Evolutionary conservation across 2,329 filamentous ascomycete species (phyloP).

Genomic region (Knoxdaviesia proteae): DNA sequence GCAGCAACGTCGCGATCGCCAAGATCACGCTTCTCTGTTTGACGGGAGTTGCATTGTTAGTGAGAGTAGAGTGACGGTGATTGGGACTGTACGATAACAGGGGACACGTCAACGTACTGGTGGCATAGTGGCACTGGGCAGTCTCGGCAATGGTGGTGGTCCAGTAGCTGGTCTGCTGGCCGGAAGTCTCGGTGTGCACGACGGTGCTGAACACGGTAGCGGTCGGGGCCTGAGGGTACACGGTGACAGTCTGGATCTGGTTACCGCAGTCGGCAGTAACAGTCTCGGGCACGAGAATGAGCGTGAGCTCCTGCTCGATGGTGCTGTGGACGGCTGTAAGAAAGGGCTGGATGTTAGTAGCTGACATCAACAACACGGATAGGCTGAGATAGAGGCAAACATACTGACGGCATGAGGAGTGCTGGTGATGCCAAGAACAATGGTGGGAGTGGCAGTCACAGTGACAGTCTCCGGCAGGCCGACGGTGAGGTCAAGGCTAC

Average conservation of each 20-base stretch:
- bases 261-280: constrained; percentile 14
- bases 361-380: too few relatives aligned
- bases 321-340: constrained; percentile 9
- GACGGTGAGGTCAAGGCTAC: constrained; percentile 13
- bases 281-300: constrained; percentile 13
- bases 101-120: constrained; percentile 5
- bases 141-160: constrained; percentile 13
- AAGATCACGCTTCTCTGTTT: constrained; percentile 4
- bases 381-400: neutral
- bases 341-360: neutral
- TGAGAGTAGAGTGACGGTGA: neutral
- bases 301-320: constrained; percentile 12
- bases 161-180: constrained; percentile 11
- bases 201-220: constrained; percentile 11
- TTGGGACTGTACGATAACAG: too few relatives aligned
- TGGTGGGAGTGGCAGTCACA: constrained; percentile 16
- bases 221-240: constrained; percentile 12
- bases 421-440: constrained; percentile 15
- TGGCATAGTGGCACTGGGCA: constrained; percentile 14
- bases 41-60: neutral
- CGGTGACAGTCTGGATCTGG: constrained; percentile 15
- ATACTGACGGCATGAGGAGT: constrained; percentile 15
- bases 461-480: constrained; percentile 13
- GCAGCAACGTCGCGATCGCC: constrained; percentile 6
- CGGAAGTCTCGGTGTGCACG: constrained; percentile 13